Conservation (phyloP, 2,329 filamentous ascomycete genomes). For the Cladosporium halotolerans region DNA sequence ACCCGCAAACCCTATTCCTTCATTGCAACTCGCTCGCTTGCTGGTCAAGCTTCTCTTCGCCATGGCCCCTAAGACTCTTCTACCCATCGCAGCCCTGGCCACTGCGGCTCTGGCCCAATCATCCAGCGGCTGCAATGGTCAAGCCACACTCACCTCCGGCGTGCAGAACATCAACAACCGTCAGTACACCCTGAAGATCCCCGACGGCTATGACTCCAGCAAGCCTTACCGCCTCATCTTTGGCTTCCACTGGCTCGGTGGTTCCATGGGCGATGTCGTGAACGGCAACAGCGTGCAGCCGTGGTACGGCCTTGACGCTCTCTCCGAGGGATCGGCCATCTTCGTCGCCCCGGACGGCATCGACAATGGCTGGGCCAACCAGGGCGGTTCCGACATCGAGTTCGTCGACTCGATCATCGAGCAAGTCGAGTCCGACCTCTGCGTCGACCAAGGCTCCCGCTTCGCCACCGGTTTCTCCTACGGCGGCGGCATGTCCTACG, state of each 20-base stretch:
- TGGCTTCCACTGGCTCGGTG: constrained; percentile 9
- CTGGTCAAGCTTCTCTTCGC: constrained; percentile 2
- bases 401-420: constrained; percentile 10
- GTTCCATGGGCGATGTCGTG: constrained; percentile 7
- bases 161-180: constrained; percentile 1
- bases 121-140: neutral
- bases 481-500: constrained; percentile 9
- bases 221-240: constrained; percentile 8
- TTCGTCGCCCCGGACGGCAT: constrained; percentile 8
- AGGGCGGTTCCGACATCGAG: constrained; percentile 1
- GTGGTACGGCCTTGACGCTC: constrained; percentile 8
- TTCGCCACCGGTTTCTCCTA: neutral
- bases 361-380: constrained; percentile 7
- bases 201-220: constrained; percentile 9
- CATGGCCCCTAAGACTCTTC: constrained; percentile 7
- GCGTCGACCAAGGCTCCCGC: constrained; percentile 4
- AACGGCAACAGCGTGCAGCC: constrained; percentile 6
- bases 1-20: neutral
- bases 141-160: constrained; percentile 1
- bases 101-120: constrained; percentile 5
- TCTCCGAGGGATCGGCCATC: constrained; percentile 8
- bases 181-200: constrained; percentile 10
- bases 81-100: constrained; percentile 2
- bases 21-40: neutral
- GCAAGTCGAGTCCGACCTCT: constrained; percentile 10